Conservation (phyloP, 495 filamentous ascomycete species). For the Aspergillus asperescens region DNA sequence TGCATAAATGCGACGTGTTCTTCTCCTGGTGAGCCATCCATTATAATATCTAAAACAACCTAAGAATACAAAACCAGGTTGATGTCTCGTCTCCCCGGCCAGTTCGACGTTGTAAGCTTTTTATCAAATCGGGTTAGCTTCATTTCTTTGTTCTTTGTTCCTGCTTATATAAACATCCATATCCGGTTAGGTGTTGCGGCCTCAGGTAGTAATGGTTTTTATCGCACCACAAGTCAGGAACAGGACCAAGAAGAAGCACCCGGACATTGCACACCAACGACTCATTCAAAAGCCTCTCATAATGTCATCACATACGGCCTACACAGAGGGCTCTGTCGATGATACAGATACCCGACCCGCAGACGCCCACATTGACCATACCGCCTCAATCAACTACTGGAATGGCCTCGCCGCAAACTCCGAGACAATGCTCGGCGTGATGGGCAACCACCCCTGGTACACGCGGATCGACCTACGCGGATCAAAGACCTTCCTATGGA, state of each 20-base stretch:
- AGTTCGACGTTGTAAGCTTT: not conserved
- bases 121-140: conserved; percentile 3
- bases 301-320: no score
- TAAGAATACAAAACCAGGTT: no score
- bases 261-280: no score
- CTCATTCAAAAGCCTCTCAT: no score
- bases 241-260: no score
- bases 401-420: conserved; percentile 45
- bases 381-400: conserved; percentile 62
- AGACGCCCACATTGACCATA: conserved; percentile 35
- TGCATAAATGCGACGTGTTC: conserved; percentile 41
- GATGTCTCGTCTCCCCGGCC: not conserved
- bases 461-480: conserved; percentile 71
- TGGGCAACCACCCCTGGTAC: conserved; percentile 70
- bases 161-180: conserved; percentile 5
- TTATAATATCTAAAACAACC: no score
- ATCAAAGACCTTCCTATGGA: conserved; percentile 51
- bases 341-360: no score
- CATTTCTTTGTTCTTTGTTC: not conserved
- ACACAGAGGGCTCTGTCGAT: no score
- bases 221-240: no score
- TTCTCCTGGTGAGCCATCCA: conserved; percentile 18
- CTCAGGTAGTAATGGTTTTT: not conserved
- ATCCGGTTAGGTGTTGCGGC: not conserved
- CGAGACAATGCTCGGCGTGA: conserved; percentile 84